These are phyloP conservation scores for Nigrospora oryzae DNA, from an alignment of 2,329 filamentous ascomycete genomes.

Conservation along the genomic window DNA sequence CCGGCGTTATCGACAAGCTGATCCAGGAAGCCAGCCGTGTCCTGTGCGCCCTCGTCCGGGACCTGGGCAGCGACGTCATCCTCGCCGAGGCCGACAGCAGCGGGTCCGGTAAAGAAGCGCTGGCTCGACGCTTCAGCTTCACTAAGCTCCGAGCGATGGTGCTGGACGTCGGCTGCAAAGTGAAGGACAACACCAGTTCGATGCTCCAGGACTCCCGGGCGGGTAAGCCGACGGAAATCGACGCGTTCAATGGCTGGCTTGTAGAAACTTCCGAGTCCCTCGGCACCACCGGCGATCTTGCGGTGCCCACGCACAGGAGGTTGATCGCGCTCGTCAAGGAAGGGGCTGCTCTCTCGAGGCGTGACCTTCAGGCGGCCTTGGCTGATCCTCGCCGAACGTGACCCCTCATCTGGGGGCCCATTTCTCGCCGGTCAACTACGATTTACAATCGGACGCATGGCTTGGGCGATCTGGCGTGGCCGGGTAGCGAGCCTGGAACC, in stretches of 20 bases:
- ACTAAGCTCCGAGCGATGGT: constrained; percentile 34
- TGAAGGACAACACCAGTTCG: constrained; percentile 47
- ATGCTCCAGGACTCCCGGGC: constrained; percentile 53
- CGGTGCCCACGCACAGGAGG: constrained; percentile 26
- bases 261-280: constrained; percentile 35
- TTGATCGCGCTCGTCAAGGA: constrained; percentile 35
- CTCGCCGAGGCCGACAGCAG: constrained; percentile 11
- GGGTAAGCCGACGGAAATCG: constrained; percentile 44
- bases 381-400: no score
- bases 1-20: constrained; percentile 57
- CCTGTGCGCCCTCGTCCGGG: constrained; percentile 58
- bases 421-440: no score
- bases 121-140: constrained; percentile 34
- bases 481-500: no score
- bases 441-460: no score
- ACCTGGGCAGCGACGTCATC: constrained; percentile 38
- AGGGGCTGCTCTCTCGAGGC: constrained; percentile 14
- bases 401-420: no score
- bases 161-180: constrained; percentile 35
- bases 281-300: constrained; percentile 13
- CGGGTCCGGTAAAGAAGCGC: constrained; percentile 4
- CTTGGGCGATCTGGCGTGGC: no score
- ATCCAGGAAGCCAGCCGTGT: constrained; percentile 68
- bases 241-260: constrained; percentile 53
- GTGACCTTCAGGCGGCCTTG: neutral